phyloP scores from a whole-genome alignment of 345 rosid species.

The Rhizophora mangle region DNA sequence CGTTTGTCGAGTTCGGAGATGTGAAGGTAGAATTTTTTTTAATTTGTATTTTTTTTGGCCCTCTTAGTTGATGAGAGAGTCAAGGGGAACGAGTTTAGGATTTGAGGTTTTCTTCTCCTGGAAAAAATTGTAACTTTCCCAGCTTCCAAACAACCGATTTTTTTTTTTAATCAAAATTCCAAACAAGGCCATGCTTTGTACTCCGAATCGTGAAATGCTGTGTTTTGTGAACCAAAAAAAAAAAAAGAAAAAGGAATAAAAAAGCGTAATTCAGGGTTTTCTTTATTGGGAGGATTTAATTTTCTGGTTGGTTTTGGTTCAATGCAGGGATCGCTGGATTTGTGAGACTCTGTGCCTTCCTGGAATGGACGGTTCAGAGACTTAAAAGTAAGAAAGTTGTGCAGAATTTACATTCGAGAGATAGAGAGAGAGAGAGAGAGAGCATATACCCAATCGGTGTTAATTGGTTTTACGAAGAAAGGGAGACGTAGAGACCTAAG shows the following conservation, averaged over 20 bases:
- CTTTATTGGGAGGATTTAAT: not conserved
- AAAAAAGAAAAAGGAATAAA: not conserved
- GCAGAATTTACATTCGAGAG: not conserved
- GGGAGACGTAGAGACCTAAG: not conserved
- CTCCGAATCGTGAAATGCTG: too few relatives aligned
- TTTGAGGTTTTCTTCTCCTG: too few relatives aligned
- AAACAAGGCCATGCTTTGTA: too few relatives aligned
- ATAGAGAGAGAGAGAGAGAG: too few relatives aligned
- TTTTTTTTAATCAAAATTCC: too few relatives aligned
- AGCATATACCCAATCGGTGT: too few relatives aligned
- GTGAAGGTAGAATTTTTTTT: not conserved
- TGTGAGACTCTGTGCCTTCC: not conserved
- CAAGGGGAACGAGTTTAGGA: too few relatives aligned
- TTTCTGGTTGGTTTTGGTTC: not conserved
- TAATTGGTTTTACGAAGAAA: not conserved
- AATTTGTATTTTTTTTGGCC: too few relatives aligned
- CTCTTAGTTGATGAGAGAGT: not conserved
- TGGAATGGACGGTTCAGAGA: slow-evolving; percentile 15
- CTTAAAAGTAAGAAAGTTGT: not conserved
- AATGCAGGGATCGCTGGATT: slow-evolving; percentile 5
- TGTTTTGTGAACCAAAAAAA: not conserved
- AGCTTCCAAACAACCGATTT: too few relatives aligned
- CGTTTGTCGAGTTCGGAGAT: not conserved
- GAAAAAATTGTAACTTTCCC: too few relatives aligned
- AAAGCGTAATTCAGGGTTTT: not conserved